phyloP scores from a whole-genome alignment of 1,284 basidiomycete genomes.

The Apiotrichum gamsii region DNA sequence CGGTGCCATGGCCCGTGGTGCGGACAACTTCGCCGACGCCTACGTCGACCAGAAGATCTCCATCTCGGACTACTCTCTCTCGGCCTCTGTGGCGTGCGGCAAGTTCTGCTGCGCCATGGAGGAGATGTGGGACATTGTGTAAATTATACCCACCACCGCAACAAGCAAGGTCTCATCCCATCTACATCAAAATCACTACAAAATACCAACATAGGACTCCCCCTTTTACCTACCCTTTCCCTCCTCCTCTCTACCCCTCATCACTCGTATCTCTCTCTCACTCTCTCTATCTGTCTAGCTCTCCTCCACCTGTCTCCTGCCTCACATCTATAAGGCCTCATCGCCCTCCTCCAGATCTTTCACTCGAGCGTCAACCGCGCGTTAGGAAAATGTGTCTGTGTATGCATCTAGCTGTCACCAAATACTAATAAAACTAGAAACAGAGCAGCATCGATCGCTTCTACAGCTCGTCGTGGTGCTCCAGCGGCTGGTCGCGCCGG shows the following conservation, averaged over 20 bases:
- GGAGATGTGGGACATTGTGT: conserved; percentile 59
- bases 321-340: not conserved
- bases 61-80: conserved; percentile 89
- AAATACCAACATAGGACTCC: no score
- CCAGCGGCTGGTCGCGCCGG: not conserved
- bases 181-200: not conserved
- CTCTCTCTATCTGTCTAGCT: no score
- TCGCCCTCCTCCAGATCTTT: conserved; percentile 1
- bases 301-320: no score
- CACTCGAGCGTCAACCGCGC: conserved; percentile 4
- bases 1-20: conserved; percentile 92
- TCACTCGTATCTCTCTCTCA: not conserved
- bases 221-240: not conserved
- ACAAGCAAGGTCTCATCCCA: not conserved
- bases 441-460: not conserved
- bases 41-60: conserved; percentile 97
- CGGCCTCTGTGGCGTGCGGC: conserved; percentile 92
- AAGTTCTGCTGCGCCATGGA: conserved; percentile 66
- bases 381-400: conserved; percentile 8
- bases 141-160: no score
- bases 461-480: not conserved
- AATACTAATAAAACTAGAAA: not conserved
- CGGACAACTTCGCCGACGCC: conserved; percentile 90
- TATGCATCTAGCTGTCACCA: conserved; percentile 19
- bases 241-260: not conserved